These are phyloP conservation scores for Huntiella savannae DNA, from an alignment of 2,329 filamentous ascomycete genomes.

Conservation along the genomic window DNA sequence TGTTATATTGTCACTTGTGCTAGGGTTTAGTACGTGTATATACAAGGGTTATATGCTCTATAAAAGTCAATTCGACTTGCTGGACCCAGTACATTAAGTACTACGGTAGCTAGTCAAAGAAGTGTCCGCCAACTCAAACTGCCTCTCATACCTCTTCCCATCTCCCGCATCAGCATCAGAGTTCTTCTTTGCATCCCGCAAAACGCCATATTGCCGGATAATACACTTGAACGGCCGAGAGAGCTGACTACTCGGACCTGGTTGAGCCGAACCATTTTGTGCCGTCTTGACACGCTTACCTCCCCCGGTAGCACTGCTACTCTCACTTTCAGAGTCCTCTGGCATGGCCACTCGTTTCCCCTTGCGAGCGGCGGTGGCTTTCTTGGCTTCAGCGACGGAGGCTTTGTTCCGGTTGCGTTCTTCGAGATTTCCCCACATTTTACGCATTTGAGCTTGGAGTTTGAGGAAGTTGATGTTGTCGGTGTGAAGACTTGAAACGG, in stretches of 20 bases:
- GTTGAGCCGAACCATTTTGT: no score
- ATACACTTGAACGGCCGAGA: slow-evolving; percentile 47
- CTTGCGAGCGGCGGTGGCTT: slow-evolving; percentile 17
- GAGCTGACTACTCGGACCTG: background rate
- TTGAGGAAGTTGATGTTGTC: slow-evolving; percentile 27
- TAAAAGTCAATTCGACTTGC: background rate
- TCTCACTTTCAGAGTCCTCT: background rate
- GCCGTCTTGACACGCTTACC: no score
- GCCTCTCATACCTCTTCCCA: slow-evolving; percentile 36
- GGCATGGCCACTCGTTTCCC: slow-evolving; percentile 12
- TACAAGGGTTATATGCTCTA: background rate
- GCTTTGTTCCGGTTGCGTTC: slow-evolving; percentile 35
- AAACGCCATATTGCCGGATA: slow-evolving; percentile 50
- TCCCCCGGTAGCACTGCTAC: background rate
- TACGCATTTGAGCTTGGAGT: slow-evolving; percentile 52
- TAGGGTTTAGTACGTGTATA: background rate
- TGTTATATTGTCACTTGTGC: background rate
- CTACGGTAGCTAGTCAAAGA: slow-evolving; percentile 26
- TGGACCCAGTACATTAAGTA: background rate
- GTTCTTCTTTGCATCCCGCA: slow-evolving; percentile 22
- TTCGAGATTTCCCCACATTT: slow-evolving; percentile 73
- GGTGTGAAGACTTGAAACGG: slow-evolving; percentile 31
- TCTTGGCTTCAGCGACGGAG: slow-evolving; percentile 1
- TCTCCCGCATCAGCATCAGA: slow-evolving; percentile 26
- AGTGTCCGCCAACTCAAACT: slow-evolving; percentile 47